These are phyloP conservation scores for Zarea fungicola DNA, from an alignment of 2,329 filamentous ascomycete species.

Conservation along the genomic window DNA sequence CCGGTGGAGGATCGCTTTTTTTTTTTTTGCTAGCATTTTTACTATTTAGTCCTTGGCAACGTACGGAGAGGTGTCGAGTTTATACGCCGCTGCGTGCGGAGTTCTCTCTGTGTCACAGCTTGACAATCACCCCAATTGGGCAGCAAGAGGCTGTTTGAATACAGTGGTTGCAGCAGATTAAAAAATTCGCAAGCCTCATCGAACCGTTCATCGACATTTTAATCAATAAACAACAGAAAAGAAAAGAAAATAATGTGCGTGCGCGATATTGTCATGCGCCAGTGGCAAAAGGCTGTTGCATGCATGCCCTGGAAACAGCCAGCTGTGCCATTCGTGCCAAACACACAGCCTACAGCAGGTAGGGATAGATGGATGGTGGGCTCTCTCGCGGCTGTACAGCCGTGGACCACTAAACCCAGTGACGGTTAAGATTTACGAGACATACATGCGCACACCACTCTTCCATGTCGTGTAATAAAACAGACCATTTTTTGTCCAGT, in stretches of 20 bases:
- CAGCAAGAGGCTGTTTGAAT: background rate
- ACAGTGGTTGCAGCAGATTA: background rate
- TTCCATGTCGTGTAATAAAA: background rate
- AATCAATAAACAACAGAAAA: background rate
- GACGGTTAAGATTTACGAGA: background rate
- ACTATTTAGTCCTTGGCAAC: too few species aligned
- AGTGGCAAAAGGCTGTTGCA: constrained; percentile 12
- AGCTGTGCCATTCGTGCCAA: too few species aligned
- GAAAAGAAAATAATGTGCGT: background rate
- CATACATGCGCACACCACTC: background rate
- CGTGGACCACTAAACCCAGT: background rate
- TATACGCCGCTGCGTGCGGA: background rate
- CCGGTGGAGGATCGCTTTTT: constrained; percentile 2
- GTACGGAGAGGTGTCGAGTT: too few species aligned
- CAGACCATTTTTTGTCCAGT: too few species aligned
- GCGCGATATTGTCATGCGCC: constrained; percentile 4
- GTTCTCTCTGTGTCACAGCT: constrained; percentile 3
- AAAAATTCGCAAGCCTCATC: too few species aligned
- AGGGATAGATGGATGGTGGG: background rate
- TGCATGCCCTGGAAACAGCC: constrained; percentile 9
- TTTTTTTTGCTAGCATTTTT: background rate
- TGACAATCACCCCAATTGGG: background rate
- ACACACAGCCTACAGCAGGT: background rate
- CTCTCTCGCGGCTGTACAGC: background rate
- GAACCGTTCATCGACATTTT: too few species aligned